A percentile compares a stretch with the other conserved stretches of the same genome.
Conservation (phyloP, 371 early-diverging fungal genomes). For the Smittium culicis region DNA sequence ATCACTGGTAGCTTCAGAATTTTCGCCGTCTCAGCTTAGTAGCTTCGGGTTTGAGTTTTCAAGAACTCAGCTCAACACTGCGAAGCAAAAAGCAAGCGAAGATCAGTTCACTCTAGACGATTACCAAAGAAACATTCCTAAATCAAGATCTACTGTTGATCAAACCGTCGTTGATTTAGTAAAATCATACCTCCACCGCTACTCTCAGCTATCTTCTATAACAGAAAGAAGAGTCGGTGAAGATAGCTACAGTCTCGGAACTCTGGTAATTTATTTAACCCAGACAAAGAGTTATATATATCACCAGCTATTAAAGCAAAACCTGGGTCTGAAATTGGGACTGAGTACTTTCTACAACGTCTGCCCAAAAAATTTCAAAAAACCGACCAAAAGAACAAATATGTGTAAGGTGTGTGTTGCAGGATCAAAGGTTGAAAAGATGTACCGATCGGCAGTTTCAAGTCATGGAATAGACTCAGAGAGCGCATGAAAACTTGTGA, state of each 20-base stretch:
- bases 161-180: neutral
- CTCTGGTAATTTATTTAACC: neutral
- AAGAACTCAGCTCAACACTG: neutral
- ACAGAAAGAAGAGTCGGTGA: neutral
- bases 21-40: neutral
- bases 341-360: neutral
- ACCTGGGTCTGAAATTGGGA: neutral
- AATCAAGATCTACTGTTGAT: neutral
- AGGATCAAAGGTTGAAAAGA: neutral
- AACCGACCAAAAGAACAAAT: neutral
- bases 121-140: neutral
- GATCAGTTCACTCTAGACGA: neutral
- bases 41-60: neutral
- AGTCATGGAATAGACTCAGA: neutral
- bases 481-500: neutral
- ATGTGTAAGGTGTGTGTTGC: neutral
- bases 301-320: neutral
- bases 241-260: neutral
- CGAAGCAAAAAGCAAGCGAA: neutral
- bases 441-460: neutral
- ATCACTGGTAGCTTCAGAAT: neutral
- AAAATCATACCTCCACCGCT: neutral
- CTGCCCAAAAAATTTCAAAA: neutral
- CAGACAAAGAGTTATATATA: neutral
- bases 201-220: neutral